Percentiles rank a stretch among this genome's conserved stretches.
phyloP scores from a whole-genome alignment of 2,329 filamentous ascomycete genomes.

The Cytospora piceicola region DNA sequence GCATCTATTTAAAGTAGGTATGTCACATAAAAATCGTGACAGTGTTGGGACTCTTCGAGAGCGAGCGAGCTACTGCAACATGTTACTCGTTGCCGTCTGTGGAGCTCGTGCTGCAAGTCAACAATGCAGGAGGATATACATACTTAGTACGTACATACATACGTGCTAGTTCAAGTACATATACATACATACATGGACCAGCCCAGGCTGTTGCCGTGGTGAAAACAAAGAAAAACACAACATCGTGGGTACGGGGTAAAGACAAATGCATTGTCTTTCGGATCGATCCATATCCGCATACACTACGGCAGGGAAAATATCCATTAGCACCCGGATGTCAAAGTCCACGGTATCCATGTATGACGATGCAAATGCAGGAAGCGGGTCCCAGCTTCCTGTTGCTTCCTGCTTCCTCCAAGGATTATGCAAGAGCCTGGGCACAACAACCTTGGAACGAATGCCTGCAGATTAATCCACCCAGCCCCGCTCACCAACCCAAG shows the following conservation, averaged over 20 bases:
- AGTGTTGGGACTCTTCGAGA: neutral
- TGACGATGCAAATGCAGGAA: neutral
- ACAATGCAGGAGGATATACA: neutral
- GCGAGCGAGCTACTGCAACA: neutral
- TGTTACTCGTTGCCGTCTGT: neutral
- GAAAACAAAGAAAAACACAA: neutral
- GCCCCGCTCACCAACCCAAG: neutral
- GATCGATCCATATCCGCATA: conserved; percentile 4
- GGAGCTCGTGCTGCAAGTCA: neutral
- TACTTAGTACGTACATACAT: neutral
- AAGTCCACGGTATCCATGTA: neutral
- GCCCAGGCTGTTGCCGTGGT: conserved; percentile 4
- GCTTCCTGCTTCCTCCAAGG: conserved; percentile 3
- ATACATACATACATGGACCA: neutral
- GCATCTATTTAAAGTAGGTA: neutral
- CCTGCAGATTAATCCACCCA: conserved; percentile 3
- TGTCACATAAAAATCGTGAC: neutral
- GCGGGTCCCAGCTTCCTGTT: neutral
- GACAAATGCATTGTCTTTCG: neutral
- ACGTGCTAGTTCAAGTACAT: neutral
- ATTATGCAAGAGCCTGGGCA: conserved; percentile 3
- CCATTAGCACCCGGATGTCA: neutral
- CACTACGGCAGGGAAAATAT: neutral
- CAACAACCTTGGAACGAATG: conserved; percentile 1
- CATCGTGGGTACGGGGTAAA: conserved; percentile 3